Base-by-base conservation (phyloP, 129 eudicot genomes). In the Centaurea solstitialis region DNA sequence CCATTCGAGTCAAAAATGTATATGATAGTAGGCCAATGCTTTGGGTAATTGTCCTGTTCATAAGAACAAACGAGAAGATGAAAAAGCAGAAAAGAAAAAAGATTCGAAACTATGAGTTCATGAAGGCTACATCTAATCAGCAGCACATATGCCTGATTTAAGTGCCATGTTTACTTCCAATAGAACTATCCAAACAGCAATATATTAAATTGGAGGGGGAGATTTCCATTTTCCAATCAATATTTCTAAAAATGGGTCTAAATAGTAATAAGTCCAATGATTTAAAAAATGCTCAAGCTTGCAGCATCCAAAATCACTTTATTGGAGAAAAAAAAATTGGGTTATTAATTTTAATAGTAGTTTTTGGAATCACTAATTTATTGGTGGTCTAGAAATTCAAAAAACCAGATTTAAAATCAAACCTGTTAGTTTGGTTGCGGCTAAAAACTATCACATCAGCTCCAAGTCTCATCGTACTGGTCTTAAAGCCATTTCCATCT, bases 401-500 rank as follows among this genome's bases (percentile, higher is more conserved):
- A 68, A 28, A 45, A 57, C 35, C 21, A 61, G 43, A 50, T 22
- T 71, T 10, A 53, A 22, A 74, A 22, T 62, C 72, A 61, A 75
- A 94, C 98, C 97, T 90, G 85, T 83, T 71, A 41, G 78, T 77
- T 7, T 23, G 45, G 81, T 82, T 85, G 71, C 97, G 97, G 76
- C 90, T 94, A 86, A 94, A 94, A 81, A 94, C 97, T 79, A 94
- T 88, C 62, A 85, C 98, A 82, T 94, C 98, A 39, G 94, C 93
- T 79, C 98, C 98, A 84, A 94, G 98, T 84, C 98, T 87, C 98
- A 94, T 92, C 35, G 98, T 78, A 82, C 98, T 92, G 38, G 98
- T 94, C 87, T 94, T 94, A 68, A 94, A 94, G 76, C 98, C 98
- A 89, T 94, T 94, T 85, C 98, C 98, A 86, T 94, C 98, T 94